Conservation (phyloP, 768 basidiomycete species). For the Royoungia palumana region DNA sequence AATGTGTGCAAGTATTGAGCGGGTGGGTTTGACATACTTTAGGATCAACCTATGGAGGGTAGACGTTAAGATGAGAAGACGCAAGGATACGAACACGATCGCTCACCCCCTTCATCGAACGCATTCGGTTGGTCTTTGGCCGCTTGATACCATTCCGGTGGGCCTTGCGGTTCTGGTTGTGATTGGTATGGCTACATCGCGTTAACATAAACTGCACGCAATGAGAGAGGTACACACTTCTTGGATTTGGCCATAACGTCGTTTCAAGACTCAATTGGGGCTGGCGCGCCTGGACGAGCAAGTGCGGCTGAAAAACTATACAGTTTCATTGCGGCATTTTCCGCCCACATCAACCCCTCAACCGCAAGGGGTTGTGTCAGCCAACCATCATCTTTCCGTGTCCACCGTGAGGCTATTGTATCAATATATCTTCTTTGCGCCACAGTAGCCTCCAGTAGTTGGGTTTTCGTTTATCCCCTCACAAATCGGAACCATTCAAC, state of each 20-base stretch:
- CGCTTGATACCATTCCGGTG: conserved; percentile 97
- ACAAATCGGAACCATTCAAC: too few relatives aligned
- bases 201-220: conserved; percentile 13
- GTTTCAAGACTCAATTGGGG: conserved; percentile 19
- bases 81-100: not conserved
- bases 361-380: too few relatives aligned
- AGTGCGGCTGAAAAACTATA: conserved; percentile 36
- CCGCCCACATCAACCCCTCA: conserved; percentile 7
- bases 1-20: not conserved
- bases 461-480: too few relatives aligned
- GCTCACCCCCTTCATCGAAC: conserved; percentile 91
- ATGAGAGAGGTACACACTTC: conserved; percentile 57
- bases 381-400: too few relatives aligned
- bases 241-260: conserved; percentile 93
- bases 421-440: too few relatives aligned
- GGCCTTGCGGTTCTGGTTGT: conserved; percentile 96
- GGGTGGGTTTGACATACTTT: conserved; percentile 49
- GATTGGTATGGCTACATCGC: conserved; percentile 72
- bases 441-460: too few relatives aligned
- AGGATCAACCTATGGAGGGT: conserved; percentile 59
- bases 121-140: conserved; percentile 66
- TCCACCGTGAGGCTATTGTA: too few relatives aligned
- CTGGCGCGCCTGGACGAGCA: not conserved
- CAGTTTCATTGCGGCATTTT: conserved; percentile 22
- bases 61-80: conserved; percentile 1